A percentile compares a stretch with the other conserved stretches of the same genome.
Evolutionary conservation across 805 yeast genomes (phyloP).

Genomic region (Ogataea saltuana): DNA sequence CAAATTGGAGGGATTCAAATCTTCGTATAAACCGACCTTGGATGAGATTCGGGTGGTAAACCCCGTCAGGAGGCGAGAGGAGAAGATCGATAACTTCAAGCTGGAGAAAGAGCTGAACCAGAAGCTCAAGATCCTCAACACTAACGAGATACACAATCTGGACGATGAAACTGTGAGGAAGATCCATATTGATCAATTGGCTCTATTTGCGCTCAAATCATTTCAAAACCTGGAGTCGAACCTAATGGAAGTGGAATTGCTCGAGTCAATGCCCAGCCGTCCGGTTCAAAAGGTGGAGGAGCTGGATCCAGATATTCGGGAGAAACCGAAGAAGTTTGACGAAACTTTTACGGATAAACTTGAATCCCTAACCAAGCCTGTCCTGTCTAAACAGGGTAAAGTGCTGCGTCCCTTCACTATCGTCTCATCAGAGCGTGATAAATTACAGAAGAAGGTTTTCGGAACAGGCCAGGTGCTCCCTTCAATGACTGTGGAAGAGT

Average conservation of each 20-base stretch:
- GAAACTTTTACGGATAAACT: conserved; percentile 64
- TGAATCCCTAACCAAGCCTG: conserved; percentile 50
- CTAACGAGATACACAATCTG: conserved; percentile 37
- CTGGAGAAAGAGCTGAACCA: conserved; percentile 53
- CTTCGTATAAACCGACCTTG: conserved; percentile 42
- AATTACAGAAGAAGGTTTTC: conserved; percentile 63
- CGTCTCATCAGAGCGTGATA: conserved; percentile 51
- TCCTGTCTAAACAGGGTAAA: conserved; percentile 72
- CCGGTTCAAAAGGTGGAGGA: conserved; percentile 12
- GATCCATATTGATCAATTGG: conserved; percentile 56
- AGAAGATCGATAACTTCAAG: conserved; percentile 69
- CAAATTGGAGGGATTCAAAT: conserved; percentile 43
- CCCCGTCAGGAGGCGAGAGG: conserved; percentile 56
- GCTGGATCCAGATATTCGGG: conserved; percentile 11
- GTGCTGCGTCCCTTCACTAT: conserved; percentile 84
- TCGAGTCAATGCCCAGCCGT: conserved; percentile 46
- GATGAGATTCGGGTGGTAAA: conserved; percentile 38
- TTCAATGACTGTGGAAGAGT: conserved; percentile 92
- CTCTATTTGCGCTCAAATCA: conserved; percentile 51
- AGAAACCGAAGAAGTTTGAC: conserved; percentile 27
- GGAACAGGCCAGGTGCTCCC: conserved; percentile 95
- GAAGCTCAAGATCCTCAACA: conserved; percentile 43
- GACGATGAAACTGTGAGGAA: conserved; percentile 69
- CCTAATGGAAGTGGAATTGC: conserved; percentile 65
- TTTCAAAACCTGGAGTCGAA: conserved; percentile 58